Evolutionary conservation across 2,329 filamentous ascomycete species (phyloP), one percentile per base, ranked within the genome.

Genomic region (Beauveria bassiana): DNA sequence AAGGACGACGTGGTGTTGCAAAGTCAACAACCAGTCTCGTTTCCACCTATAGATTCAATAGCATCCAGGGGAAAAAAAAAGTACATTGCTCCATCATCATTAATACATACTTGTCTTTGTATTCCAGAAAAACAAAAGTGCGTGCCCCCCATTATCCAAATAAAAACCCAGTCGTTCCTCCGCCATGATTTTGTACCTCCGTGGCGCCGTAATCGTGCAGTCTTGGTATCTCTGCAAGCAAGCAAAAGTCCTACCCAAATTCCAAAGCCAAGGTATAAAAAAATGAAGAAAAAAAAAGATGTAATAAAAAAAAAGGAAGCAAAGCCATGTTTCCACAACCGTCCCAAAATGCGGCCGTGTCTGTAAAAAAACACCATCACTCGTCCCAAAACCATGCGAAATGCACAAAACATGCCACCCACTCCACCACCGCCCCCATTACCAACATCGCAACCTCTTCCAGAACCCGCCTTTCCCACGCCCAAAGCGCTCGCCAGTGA

Each of bases 381-480:
- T 34, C 31, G 12, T 34, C 31, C 31, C 31, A 5, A 34, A 14
- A 34, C 31, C 31, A 34, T 34, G 5, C 12, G 4, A 34, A 14
- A 34, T 14, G 31, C 31, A 34, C 31, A 34, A 34, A 34, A 34
- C 4, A 34, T 34, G 31, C 31, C 31, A 14, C 31, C 12, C 31
- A 34, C 12, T 14, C 10, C 31, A 10, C 26, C 26, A 1, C 10
- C 31, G 20, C 31, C 31, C 12, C 31, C 20, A 18, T 40, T 66
- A 85, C 82, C 82, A 85, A 65, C 76, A 87, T 69, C 81, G 73
- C 66, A 85, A 68, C 67, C 75, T 81, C 72, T 74, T 81, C 82
- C 81, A 85, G 69, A 85, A 85, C 10, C 77, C 77, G 1, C 73
- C 73, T 1, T 75, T 72, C 2, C 73, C 74, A 38, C 75, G 72